phyloP scores from a whole-genome alignment of 352 stramenopile genomes.

The Globisporangium rhizosaccharum region DNA sequence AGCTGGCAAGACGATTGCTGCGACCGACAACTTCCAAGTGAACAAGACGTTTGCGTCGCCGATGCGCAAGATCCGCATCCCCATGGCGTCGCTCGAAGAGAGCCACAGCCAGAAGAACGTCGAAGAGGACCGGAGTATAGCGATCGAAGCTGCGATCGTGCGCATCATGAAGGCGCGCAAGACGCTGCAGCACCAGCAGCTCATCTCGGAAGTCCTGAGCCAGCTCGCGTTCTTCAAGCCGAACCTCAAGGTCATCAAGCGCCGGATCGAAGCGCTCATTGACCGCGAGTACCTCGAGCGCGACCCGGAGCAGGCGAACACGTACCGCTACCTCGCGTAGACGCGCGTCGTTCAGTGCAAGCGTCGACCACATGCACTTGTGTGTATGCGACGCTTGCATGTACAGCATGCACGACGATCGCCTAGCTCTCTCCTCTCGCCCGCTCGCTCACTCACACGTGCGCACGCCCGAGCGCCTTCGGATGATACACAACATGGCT shows the following conservation, averaged over 20 bases:
- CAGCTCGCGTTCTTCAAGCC: constrained; percentile 98
- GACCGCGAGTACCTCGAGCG: constrained; percentile 98
- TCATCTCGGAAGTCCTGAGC: constrained; percentile 97
- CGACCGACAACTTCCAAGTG: constrained; percentile 91
- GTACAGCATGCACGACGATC: no score
- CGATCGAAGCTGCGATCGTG: constrained; percentile 99
- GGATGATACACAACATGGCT: no score
- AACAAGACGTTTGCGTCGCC: constrained; percentile 94
- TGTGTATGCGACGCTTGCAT: no score
- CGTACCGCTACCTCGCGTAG: constrained; percentile 95
- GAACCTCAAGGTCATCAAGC: constrained; percentile 97
- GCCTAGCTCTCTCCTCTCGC: no score
- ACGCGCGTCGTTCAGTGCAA: neutral
- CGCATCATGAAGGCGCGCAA: constrained; percentile 99
- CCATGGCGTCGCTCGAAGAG: constrained; percentile 98
- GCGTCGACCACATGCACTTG: no score
- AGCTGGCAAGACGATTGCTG: constrained; percentile 92
- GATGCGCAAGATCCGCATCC: constrained; percentile 97
- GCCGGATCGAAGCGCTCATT: constrained; percentile 97
- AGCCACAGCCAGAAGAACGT: constrained; percentile 98
- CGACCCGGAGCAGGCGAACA: constrained; percentile 92
- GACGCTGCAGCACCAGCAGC: constrained; percentile 96
- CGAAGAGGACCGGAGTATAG: constrained; percentile 94
- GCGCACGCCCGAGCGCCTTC: no score
- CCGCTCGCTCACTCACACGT: no score